Evolutionary conservation across 345 rosid genomes (phyloP), one percentile per base, ranked within the genome.

Genomic region (Isatis tinctoria): DNA sequence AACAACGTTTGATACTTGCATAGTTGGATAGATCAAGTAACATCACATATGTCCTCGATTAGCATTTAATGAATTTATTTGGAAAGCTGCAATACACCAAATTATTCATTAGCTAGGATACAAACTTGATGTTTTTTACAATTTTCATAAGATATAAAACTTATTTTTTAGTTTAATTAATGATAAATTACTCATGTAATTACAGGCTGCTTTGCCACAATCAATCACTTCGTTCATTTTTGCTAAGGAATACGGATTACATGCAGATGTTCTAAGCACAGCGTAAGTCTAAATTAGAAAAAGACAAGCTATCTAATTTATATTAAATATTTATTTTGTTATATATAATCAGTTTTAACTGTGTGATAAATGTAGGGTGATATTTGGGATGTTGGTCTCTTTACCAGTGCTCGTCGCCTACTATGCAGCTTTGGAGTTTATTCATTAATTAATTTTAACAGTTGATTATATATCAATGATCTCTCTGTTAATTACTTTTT

Each of bases 141-240:
- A n/a, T 27, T 22, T 24, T 51, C 57, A 26, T 14, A 20, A 20
- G 11, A 22, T 49, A 20, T 3, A 49, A 20, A 30, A 32, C 41
- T 28, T 57, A 17, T 33, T 24, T 33, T 24, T 16, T 37, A 2
- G 17, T 61, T 40, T 13, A 7, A 48, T 45, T 37, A 66, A 26
- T 68, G 57, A 60, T 32, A 17, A 44, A 40, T 52, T 60, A 30
- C 16, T 33, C 63, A 13, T 33, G 49, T 24, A 61, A 45, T 64
- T 75, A 37, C 82, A 87, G 96, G 96, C 91, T 41, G 96, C 96
- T 26, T 27, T 90, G 45, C 97, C 97, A 37, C 93, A 88, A 14
- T 81, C 97, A 22, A 90, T 90, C 48, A 87, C 90, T 2, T 85
- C 93, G 2, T 88, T 90, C 82, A 81, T 90, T 60, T 88, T 70